Percentiles rank a stretch among this genome's conserved stretches.
These are phyloP conservation scores for Scytalidium lignicola DNA, from an alignment of 2,329 filamentous ascomycete species.

Conservation along the genomic window DNA sequence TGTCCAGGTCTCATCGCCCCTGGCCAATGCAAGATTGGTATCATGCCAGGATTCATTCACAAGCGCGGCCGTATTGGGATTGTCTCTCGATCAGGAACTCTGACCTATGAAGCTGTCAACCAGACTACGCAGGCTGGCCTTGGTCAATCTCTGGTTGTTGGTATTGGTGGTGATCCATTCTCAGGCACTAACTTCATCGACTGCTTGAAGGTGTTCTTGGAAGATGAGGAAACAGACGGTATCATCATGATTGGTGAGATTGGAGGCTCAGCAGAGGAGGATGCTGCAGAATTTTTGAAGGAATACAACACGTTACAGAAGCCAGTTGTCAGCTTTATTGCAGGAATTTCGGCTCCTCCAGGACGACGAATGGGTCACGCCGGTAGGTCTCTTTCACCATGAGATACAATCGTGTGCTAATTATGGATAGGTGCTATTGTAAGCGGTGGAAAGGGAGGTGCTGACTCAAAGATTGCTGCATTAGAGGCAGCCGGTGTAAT, in stretches of 20 bases:
- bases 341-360: constrained; percentile 93
- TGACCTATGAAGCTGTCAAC: constrained; percentile 99
- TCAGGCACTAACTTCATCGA: constrained; percentile 99
- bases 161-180: constrained; percentile 98
- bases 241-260: constrained; percentile 99
- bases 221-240: constrained; percentile 94
- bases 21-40: constrained; percentile 99
- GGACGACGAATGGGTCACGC: constrained; percentile 98
- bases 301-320: constrained; percentile 88
- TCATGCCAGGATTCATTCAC: constrained; percentile 99
- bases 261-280: constrained; percentile 94
- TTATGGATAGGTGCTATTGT: constrained; percentile 67
- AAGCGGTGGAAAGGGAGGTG: constrained; percentile 93
- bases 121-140: constrained; percentile 97
- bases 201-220: constrained; percentile 93
- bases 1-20: constrained; percentile 94
- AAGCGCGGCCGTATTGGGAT: constrained; percentile 98
- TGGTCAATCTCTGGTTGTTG: constrained; percentile 95
- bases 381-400: constrained; percentile 42
- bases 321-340: constrained; percentile 97
- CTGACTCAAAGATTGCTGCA: constrained; percentile 95
- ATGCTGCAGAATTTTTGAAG: constrained; percentile 94
- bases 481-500: constrained; percentile 90
- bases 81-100: constrained; percentile 94
- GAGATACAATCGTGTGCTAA: constrained; percentile 10